These are phyloP conservation scores for Blastobotrys persicus DNA, from an alignment of 1,139 yeast genomes.

Conservation along the genomic window DNA sequence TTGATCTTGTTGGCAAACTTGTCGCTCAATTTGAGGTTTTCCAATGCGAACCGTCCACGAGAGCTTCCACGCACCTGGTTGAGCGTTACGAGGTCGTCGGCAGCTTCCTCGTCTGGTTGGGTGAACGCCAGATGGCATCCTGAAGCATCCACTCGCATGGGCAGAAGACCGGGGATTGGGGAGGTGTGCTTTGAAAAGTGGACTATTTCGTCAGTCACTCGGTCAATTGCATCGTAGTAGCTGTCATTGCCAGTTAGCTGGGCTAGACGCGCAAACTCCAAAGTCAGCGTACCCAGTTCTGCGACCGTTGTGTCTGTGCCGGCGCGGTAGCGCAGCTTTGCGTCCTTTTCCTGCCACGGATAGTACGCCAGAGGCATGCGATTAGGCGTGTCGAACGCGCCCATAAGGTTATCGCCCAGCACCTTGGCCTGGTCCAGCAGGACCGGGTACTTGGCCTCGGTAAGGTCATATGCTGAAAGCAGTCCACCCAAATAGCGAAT, in stretches of 20 bases:
- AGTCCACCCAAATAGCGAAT: conserved; percentile 73
- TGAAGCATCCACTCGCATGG: conserved; percentile 47
- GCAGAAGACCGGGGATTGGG: conserved; percentile 43
- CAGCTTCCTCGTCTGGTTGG: conserved; percentile 1
- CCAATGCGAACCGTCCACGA: background rate
- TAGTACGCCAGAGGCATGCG: conserved; percentile 68
- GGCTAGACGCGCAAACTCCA: conserved; percentile 68
- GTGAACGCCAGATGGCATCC: conserved; percentile 42
- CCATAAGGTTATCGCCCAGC: conserved; percentile 63
- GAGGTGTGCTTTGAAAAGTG: conserved; percentile 35
- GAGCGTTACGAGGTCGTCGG: conserved; percentile 1
- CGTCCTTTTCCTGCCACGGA: conserved; percentile 49
- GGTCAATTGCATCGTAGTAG: conserved; percentile 47
- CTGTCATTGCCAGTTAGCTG: conserved; percentile 60
- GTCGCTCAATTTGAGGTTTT: conserved; percentile 6
- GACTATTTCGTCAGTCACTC: conserved; percentile 43
- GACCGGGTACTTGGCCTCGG: conserved; percentile 44
- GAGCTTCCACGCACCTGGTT: conserved; percentile 1
- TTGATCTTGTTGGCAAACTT: conserved; percentile 4
- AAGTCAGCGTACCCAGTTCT: conserved; percentile 63
- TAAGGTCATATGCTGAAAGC: conserved; percentile 64
- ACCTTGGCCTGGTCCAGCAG: conserved; percentile 58
- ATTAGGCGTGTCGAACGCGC: conserved; percentile 68
- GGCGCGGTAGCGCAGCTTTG: conserved; percentile 30
- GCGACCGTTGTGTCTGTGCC: conserved; percentile 51